Evolutionary conservation across 2,329 filamentous ascomycete genomes (phyloP), one percentile per base, ranked within the genome.

Genomic region (Ophiognomonia clavigignenti-juglandacearum): DNA sequence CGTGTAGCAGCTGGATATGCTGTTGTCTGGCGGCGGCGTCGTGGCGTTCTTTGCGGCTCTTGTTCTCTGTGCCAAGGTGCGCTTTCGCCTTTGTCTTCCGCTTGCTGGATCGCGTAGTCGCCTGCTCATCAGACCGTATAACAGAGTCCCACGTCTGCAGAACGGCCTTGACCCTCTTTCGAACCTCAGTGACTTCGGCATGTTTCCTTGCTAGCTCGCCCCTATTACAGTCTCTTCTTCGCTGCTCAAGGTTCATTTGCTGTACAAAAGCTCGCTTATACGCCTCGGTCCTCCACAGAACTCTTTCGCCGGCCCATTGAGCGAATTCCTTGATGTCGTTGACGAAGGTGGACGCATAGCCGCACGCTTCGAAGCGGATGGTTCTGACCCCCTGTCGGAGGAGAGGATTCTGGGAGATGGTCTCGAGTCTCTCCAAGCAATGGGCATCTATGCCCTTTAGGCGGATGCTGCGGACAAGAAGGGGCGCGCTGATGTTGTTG

Each of bases 361-460:
- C 47, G 5, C 27, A 16, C 4, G 40, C 18, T 6, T 48, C 40
- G 4, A 51, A 11, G 14, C 48, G 27, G 3, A 51, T 38, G 3
- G 38, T 47, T 0, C 29, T 24, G 2, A 41, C 45, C 9, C 48
- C 48, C 8, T 32, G 40, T 3, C 48, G n/a, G 22, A 51, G 40
- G 4, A 36, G 11, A 3, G 48, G 48, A 14, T 51, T 44, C 2
- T n/a, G 18, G 10, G 48, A 48, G n/a, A 51, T 31, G 5, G 29
- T 26, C 40, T 51, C 48, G n/a, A 51, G 36, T 20, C 23, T 51
- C 10, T 41, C 45, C 11, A 51, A 26, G 5, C 39, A 44, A 18
- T 24, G 44, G 4, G 36, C 13, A 14, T 32, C 34, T 8, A 48
- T 36, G 4, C 45, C 45, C 4, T 51, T 27, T 14, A 51, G 19